These are phyloP conservation scores for Cladosporium sp. DNA, from an alignment of 2,329 filamentous ascomycete genomes.

Conservation along the genomic window DNA sequence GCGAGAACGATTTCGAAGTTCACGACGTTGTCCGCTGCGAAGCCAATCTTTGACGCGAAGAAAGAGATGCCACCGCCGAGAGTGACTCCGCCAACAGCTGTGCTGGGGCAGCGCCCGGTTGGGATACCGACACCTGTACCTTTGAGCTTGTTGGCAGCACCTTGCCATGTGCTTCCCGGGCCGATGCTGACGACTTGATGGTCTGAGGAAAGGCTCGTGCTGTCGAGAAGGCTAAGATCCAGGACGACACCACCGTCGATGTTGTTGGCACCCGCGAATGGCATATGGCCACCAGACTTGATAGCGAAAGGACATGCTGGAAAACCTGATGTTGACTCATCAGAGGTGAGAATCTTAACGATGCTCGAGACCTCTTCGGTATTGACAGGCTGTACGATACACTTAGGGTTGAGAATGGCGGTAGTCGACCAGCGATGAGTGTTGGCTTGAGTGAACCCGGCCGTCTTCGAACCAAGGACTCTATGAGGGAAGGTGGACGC, in stretches of 20 bases:
- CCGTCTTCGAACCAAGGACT: neutral
- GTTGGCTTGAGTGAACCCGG: neutral
- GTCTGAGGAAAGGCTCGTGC: slow-evolving; percentile 30
- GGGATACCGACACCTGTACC: slow-evolving; percentile 35
- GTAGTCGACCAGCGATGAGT: slow-evolving; percentile 3
- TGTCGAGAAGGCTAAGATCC: slow-evolving; percentile 39
- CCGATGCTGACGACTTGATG: slow-evolving; percentile 38
- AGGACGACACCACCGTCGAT: slow-evolving; percentile 30
- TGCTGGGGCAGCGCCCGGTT: slow-evolving; percentile 37
- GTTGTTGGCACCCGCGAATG: slow-evolving; percentile 16
- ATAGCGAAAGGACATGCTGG: slow-evolving; percentile 23
- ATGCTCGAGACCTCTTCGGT: neutral
- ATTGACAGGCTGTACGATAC: slow-evolving; percentile 2
- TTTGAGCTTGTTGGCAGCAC: slow-evolving; percentile 39
- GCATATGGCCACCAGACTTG: slow-evolving; percentile 23
- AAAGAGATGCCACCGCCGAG: slow-evolving; percentile 28
- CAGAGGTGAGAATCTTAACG: neutral
- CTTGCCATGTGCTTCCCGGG: slow-evolving; percentile 40
- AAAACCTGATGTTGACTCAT: neutral
- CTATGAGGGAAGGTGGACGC: neutral
- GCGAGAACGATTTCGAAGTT: slow-evolving; percentile 24
- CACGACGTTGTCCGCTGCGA: slow-evolving; percentile 25
- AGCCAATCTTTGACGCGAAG: slow-evolving; percentile 23
- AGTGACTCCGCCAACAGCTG: slow-evolving; percentile 26
- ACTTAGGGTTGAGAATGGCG: neutral